These are phyloP conservation scores for Leccinellum rugosiceps DNA, from an alignment of 768 basidiomycete species.

Conservation along the genomic window DNA sequence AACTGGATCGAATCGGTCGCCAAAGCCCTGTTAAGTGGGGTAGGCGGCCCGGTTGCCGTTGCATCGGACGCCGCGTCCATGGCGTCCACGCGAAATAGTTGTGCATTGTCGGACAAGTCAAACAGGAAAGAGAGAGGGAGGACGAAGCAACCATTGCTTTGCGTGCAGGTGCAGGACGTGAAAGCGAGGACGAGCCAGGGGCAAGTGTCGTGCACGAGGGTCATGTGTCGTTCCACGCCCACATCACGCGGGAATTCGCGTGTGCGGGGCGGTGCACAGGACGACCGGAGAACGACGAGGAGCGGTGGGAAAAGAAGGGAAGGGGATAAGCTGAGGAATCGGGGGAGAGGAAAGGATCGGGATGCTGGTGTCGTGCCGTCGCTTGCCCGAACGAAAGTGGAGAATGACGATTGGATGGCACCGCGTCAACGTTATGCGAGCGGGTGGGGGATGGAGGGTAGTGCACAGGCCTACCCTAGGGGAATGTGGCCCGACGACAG, in stretches of 20 bases:
- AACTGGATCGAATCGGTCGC: constrained; percentile 75
- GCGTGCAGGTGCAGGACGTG: constrained; percentile 31
- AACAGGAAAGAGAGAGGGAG: constrained; percentile 22
- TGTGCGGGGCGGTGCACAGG: constrained; percentile 27
- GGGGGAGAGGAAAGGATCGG: constrained; percentile 28
- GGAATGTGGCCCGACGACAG: constrained; percentile 22
- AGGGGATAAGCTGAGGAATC: constrained; percentile 15
- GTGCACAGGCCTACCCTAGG: constrained; percentile 12
- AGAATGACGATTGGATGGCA: constrained; percentile 53
- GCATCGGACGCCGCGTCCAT: constrained; percentile 27
- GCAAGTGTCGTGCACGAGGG: constrained; percentile 49
- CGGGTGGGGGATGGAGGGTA: constrained; percentile 30
- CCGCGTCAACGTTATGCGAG: constrained; percentile 33
- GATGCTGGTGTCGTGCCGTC: constrained; percentile 48
- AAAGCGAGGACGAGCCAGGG: constrained; percentile 29
- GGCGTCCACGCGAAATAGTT: constrained; percentile 23
- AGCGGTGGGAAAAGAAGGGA: constrained; percentile 26
- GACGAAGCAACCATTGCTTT: constrained; percentile 33
- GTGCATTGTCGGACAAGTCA: constrained; percentile 25
- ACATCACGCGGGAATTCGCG: constrained; percentile 57
- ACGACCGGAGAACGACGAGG: constrained; percentile 9
- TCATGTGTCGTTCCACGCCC: constrained; percentile 70
- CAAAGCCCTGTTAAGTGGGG: constrained; percentile 57
- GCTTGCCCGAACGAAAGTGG: constrained; percentile 56
- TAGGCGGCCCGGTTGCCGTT: constrained; percentile 35